phyloP scores from a whole-genome alignment of 441 rosid species.

The Pelargonium fulgidum region DNA sequence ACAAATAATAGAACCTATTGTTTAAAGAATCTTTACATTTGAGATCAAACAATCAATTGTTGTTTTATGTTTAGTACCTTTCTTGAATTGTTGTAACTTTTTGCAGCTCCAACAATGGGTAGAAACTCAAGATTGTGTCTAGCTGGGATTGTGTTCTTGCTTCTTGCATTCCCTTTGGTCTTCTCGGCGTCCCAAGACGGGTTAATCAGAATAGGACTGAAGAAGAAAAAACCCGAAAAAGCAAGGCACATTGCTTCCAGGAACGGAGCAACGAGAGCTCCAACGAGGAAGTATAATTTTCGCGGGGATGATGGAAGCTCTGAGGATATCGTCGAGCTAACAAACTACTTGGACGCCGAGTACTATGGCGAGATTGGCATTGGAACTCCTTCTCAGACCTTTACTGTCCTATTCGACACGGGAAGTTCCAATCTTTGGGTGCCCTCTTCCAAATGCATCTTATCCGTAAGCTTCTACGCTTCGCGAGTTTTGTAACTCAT shows the following conservation, averaged over 20 bases:
- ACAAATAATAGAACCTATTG: too few species aligned
- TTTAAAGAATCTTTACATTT: too few species aligned
- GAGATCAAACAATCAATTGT: too few species aligned
- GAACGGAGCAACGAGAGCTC: conserved; percentile 14
- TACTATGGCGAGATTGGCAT: conserved; percentile 56
- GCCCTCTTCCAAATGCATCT: conserved; percentile 52
- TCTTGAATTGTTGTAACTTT: not conserved
- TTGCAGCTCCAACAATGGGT: not conserved
- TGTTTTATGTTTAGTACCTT: not conserved
- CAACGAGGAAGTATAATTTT: conserved; percentile 2
- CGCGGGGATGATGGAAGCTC: not conserved
- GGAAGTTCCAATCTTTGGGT: conserved; percentile 75
- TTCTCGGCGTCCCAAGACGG: conserved; percentile 4
- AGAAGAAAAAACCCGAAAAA: not conserved
- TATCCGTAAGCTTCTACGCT: conserved; percentile 36
- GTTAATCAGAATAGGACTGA: conserved; percentile 3
- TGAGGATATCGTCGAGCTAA: not conserved
- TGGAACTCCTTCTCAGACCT: conserved; percentile 59
- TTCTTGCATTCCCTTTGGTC: not conserved
- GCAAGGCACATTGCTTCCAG: not conserved
- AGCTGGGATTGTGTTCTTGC: not conserved
- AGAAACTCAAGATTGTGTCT: not conserved
- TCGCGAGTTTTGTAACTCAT: not conserved
- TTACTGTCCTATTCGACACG: conserved; percentile 58
- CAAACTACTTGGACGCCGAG: not conserved